Evolutionary conservation across 1,139 yeast species (phyloP), one percentile per base, ranked within the genome.

Genomic region (Suhomyces chickasaworum): DNA sequence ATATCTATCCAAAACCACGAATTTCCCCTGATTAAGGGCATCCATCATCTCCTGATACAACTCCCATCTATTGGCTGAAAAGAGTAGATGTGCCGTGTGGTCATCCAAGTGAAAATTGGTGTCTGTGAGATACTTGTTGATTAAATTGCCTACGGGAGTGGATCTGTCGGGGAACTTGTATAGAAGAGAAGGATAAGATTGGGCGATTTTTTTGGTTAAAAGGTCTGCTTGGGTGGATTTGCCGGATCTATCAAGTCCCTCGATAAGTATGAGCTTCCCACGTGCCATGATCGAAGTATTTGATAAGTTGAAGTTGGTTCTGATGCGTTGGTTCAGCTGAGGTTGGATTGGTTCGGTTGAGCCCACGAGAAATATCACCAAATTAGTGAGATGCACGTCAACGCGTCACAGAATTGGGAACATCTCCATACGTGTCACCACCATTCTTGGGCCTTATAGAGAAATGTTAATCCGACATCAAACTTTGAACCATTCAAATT

Each of bases 21-120:
- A 74, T 7, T 63, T 61, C 0, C 97, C 97, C 0, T 61, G 53
- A 1, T 69, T 59, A 33, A 91, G 65, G 15, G 69, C 61, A 1
- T 62, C 49, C 8, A 66, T 58, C 4, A 95, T 80, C n/a, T 65
- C 63, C 1, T 72, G 65, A 4, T 76, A 77, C 29, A 81, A 61
- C 65, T 93, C 99, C 99, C 99, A 95, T 53, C 99, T 68, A 60
- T 95, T 95, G 2, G 99, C 97, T 57, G 91, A 83, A 64, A 95
- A 95, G 33, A 95, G 70, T 35, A 95, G 72, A 65, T 95, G 99
- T 9, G 90, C 84, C 0, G 96, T 75, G 63, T 89, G 85, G 58
- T 87, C 95, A 25, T 83, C 79, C 32, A 89, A 64, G 10, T 66
- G 52, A 50, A 77, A 77, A 0, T 63, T 46, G 22, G 69, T 60